These are phyloP conservation scores for Adansonia gregorii DNA, from an alignment of 441 rosid genomes.

Conservation along the genomic window DNA sequence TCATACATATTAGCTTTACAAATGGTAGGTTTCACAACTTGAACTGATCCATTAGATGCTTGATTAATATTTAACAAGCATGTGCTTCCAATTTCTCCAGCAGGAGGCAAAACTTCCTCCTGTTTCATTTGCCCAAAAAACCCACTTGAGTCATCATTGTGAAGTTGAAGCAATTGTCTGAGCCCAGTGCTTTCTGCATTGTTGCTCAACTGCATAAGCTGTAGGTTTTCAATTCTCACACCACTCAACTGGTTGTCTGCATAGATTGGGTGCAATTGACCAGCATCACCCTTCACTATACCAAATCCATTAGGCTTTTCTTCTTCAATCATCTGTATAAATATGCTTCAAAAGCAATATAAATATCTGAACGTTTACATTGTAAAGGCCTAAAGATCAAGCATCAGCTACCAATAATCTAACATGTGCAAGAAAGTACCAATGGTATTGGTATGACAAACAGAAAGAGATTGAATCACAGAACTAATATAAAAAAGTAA, in stretches of 20 bases:
- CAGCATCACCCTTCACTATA: slow-evolving; percentile 34
- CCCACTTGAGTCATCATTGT: slow-evolving; percentile 40
- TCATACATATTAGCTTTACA: slow-evolving; percentile 47
- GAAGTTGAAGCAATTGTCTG: slow-evolving; percentile 67
- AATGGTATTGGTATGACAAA: not conserved
- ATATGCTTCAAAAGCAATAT: slow-evolving; percentile 23
- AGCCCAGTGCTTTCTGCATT: slow-evolving; percentile 42
- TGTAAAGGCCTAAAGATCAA: slow-evolving; percentile 3
- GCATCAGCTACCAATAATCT: not conserved
- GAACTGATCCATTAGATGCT: slow-evolving; percentile 33
- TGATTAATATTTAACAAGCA: slow-evolving; percentile 29
- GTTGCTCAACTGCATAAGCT: slow-evolving; percentile 49
- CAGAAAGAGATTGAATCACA: not conserved
- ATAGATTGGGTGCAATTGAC: slow-evolving; percentile 43
- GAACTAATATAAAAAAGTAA: not conserved
- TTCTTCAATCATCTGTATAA: slow-evolving; percentile 51
- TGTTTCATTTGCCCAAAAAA: slow-evolving; percentile 51
- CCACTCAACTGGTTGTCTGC: slow-evolving; percentile 52
- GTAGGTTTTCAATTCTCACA: slow-evolving; percentile 48
- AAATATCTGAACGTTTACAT: slow-evolving; percentile 4
- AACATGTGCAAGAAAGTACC: slow-evolving; percentile 22
- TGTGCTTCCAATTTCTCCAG: slow-evolving; percentile 36
- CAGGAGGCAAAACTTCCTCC: slow-evolving; percentile 48
- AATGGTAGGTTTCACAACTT: slow-evolving; percentile 43
- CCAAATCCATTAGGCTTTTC: slow-evolving; percentile 48